Evolutionary conservation across 2,329 filamentous ascomycete species (phyloP).

Genomic region (Rhytidhysteron rufulum): DNA sequence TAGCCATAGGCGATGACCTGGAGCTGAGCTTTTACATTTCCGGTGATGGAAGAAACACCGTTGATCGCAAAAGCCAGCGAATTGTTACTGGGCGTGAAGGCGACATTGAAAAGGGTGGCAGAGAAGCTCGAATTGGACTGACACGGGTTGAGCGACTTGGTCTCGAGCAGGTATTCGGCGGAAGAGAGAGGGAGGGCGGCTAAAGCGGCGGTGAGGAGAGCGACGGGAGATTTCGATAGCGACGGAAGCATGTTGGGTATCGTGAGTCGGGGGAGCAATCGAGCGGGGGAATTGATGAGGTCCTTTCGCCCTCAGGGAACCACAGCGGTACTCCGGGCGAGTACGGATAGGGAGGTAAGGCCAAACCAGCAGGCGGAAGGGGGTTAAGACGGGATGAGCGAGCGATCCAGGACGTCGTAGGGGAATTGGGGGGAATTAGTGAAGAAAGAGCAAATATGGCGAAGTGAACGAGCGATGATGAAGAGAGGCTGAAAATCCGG

Average conservation of each 20-base stretch:
- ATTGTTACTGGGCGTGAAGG: constrained; percentile 71
- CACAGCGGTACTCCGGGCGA: constrained; percentile 22
- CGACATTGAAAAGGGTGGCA: constrained; percentile 82
- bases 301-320: constrained; percentile 13
- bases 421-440: no score
- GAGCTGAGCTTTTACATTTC: constrained; percentile 75
- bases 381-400: no score
- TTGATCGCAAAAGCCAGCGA: constrained; percentile 71
- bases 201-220: constrained; percentile 33
- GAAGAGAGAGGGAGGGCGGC: constrained; percentile 46
- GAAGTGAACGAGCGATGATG: no score
- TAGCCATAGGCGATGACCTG: constrained; percentile 80
- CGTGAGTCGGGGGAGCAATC: constrained; percentile 8
- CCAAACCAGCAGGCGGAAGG: constrained; percentile 32
- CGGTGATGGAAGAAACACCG: constrained; percentile 78
- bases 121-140: constrained; percentile 83
- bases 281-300: constrained; percentile 6
- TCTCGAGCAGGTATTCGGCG: constrained; percentile 68
- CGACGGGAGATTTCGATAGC: constrained; percentile 24
- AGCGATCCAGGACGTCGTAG: no score
- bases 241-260: constrained; percentile 31
- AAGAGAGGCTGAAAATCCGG: no score
- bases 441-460: no score
- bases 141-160: constrained; percentile 80
- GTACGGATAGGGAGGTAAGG: constrained; percentile 19